Conservation (phyloP, 1,139 yeast species). For the Hyphopichia burtonii region DNA sequence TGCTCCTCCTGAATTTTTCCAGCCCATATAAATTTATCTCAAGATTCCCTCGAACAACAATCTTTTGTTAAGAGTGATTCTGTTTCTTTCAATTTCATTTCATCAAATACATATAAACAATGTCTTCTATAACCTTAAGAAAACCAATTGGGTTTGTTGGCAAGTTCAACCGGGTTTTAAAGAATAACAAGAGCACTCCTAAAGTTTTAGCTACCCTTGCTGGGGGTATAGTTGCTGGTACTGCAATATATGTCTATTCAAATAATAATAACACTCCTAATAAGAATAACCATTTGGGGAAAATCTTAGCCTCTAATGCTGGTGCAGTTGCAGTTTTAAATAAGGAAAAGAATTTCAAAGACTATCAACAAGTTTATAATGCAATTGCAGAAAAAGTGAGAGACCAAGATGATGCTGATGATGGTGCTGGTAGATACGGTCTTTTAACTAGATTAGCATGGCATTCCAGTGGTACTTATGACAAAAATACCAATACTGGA, state of each 20-base stretch:
- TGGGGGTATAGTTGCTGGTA: slow-evolving; percentile 4
- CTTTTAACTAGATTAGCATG: slow-evolving; percentile 69
- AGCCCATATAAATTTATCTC: no score
- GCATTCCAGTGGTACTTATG: slow-evolving; percentile 75
- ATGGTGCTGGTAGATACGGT: slow-evolving; percentile 65
- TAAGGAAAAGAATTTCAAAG: slow-evolving; percentile 38
- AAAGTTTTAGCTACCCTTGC: slow-evolving; percentile 5
- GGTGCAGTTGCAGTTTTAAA: slow-evolving; percentile 24
- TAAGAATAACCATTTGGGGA: slow-evolving; percentile 7
- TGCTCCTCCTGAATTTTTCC: no score
- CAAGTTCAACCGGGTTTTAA: slow-evolving; percentile 4
- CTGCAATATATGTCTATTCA: slow-evolving; percentile 20
- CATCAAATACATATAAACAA: no score
- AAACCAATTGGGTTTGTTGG: background rate
- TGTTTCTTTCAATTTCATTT: background rate
- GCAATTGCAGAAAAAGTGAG: slow-evolving; percentile 73
- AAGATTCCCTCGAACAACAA: no score
- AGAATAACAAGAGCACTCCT: background rate
- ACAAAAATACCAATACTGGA: slow-evolving; percentile 56
- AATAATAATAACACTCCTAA: slow-evolving; percentile 11
- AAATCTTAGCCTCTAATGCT: slow-evolving; percentile 13
- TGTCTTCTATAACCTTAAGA: background rate
- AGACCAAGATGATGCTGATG: slow-evolving; percentile 76
- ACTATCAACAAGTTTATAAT: slow-evolving; percentile 77
- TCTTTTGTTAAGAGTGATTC: no score